Conservation (phyloP, 768 basidiomycete species). For the Tremella fuciformis region DNA sequence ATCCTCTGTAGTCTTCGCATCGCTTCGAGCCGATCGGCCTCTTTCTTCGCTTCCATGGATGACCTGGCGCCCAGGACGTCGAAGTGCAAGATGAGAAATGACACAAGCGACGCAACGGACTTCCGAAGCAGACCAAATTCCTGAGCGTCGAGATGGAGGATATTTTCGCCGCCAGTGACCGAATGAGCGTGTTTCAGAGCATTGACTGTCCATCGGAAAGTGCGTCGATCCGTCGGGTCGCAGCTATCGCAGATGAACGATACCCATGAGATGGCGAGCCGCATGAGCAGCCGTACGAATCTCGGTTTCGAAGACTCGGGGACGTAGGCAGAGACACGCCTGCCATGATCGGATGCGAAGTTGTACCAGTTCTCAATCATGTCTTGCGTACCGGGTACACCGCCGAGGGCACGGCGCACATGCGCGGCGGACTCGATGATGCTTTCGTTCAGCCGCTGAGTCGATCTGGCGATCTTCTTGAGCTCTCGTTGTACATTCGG, state of each 20-base stretch:
- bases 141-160: conserved; percentile 77
- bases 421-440: conserved; percentile 89
- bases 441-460: conserved; percentile 83
- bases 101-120: conserved; percentile 94
- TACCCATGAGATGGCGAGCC: conserved; percentile 93
- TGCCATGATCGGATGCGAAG: conserved; percentile 86
- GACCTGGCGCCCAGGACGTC: conserved; percentile 95
- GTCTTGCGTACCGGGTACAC: conserved; percentile 66
- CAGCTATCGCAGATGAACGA: conserved; percentile 98
- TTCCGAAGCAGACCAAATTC: conserved; percentile 87
- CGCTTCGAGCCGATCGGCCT: conserved; percentile 75
- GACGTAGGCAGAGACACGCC: conserved; percentile 84
- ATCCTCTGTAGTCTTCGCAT: conserved; percentile 54
- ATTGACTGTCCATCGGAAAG: conserved; percentile 96
- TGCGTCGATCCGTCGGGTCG: conserved; percentile 89
- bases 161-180: conserved; percentile 81
- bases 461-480: conserved; percentile 82
- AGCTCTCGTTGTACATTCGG: conserved; percentile 85
- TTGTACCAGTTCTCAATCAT: conserved; percentile 73
- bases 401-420: conserved; percentile 58
- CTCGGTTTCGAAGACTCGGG: conserved; percentile 64
- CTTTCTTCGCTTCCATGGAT: conserved; percentile 78
- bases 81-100: conserved; percentile 92
- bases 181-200: conserved; percentile 88
- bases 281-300: conserved; percentile 79